phyloP scores from a whole-genome alignment of 1,284 basidiomycete genomes.

The Cystobasidium pallidum region DNA sequence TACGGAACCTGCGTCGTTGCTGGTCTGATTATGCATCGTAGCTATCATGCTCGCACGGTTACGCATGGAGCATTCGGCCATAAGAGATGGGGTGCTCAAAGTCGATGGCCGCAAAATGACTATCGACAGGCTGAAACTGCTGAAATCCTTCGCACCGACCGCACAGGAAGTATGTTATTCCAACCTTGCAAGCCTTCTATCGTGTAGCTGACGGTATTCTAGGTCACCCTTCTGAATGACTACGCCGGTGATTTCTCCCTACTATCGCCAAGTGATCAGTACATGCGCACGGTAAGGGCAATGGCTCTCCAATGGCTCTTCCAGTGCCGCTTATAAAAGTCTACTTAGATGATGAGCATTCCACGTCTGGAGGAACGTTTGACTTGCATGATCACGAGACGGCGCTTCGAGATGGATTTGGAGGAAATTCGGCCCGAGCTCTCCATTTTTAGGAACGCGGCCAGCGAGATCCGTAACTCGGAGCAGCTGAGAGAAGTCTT shows the following conservation, averaged over 20 bases:
- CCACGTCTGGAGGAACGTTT: conserved; percentile 73
- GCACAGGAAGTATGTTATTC: conserved; percentile 67
- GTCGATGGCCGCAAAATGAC: conserved; percentile 70
- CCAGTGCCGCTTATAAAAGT: background rate
- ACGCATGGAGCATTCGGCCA: conserved; percentile 67
- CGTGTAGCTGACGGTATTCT: background rate
- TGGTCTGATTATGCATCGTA: conserved; percentile 58
- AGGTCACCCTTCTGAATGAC: conserved; percentile 65
- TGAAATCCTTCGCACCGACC: conserved; percentile 74
- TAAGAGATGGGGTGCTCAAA: conserved; percentile 69
- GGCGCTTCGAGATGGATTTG: conserved; percentile 76
- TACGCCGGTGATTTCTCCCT: conserved; percentile 62
- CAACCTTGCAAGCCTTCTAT: conserved; percentile 12
- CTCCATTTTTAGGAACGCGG: conserved; percentile 72
- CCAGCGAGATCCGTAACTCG: conserved; percentile 72
- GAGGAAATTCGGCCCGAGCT: conserved; percentile 83
- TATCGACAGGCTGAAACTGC: conserved; percentile 71
- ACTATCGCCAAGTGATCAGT: conserved; percentile 72
- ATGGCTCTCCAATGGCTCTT: background rate
- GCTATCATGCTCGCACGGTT: conserved; percentile 76
- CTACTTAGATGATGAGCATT: conserved; percentile 70
- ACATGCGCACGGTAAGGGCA: conserved; percentile 69
- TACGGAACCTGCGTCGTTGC: background rate
- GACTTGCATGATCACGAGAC: conserved; percentile 79
- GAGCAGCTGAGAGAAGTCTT: conserved; percentile 70